Conservation (phyloP, 148 eudicot genomes). For the Persicaria tinctoria region DNA sequence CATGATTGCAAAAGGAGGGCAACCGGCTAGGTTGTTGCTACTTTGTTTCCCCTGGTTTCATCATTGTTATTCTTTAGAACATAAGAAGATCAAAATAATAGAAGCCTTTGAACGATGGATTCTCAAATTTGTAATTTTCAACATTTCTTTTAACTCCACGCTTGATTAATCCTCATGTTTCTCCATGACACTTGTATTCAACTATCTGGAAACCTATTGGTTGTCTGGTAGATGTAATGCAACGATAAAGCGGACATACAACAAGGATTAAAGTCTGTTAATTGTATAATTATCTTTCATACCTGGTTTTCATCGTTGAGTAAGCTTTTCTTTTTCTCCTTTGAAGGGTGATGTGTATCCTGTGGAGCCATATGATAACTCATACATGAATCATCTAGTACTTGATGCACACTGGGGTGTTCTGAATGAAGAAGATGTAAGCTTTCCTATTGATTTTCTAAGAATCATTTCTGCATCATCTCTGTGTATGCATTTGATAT, state of each 20-base stretch:
- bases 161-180: not conserved
- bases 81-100: not conserved
- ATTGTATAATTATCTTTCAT: not conserved
- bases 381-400: constrained; percentile 38
- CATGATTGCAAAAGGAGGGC: not conserved
- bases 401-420: constrained; percentile 98
- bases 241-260: not conserved
- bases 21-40: not conserved
- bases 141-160: not conserved
- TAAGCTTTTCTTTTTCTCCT: not conserved
- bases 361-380: constrained; percentile 54
- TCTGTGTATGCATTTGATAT: not conserved
- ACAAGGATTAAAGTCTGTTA: not conserved
- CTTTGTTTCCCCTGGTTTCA: not conserved
- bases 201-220: not conserved
- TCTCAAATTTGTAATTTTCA: not conserved
- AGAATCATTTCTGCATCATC: not conserved
- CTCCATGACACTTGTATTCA: not conserved
- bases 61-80: not conserved
- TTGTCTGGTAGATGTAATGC: not conserved
- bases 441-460: constrained; percentile 14
- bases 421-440: constrained; percentile 79
- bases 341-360: constrained; percentile 96
- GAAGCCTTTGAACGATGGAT: not conserved
- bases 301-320: not conserved